Percentiles rank a stretch among this genome's conserved stretches.
These are phyloP conservation scores for Oenanthe sinensis DNA, from an alignment of 129 eudicot species.

Conservation along the genomic window DNA sequence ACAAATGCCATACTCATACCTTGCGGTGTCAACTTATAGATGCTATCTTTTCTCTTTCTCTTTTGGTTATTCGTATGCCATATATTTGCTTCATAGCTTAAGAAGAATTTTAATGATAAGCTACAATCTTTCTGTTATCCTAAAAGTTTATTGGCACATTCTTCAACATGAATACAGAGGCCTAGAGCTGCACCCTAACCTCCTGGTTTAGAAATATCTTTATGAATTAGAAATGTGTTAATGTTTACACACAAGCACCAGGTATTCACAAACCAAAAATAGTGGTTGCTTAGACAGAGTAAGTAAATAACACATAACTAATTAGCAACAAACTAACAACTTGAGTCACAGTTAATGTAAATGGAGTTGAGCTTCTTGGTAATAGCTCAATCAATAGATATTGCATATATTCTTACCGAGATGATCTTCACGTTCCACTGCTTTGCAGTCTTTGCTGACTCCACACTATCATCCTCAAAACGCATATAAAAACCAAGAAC, in stretches of 20 bases:
- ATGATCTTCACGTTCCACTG: constrained; percentile 99
- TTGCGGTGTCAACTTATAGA: too few species aligned
- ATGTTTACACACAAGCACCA: background rate
- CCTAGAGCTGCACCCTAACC: background rate
- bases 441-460: constrained; percentile 87
- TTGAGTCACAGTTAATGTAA: background rate
- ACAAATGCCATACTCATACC: too few species aligned
- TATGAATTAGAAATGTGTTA: background rate
- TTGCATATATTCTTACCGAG: constrained; percentile 48
- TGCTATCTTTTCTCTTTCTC: too few species aligned
- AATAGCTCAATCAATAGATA: background rate
- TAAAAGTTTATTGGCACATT: background rate
- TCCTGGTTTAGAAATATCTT: background rate
- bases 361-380: background rate
- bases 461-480: constrained; percentile 96
- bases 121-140: background rate
- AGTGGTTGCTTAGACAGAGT: background rate
- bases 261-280: background rate
- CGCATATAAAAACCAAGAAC: constrained; percentile 96
- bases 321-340: background rate
- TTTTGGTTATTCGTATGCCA: background rate
- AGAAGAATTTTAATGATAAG: background rate
- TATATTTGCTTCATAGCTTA: background rate
- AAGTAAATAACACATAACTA: background rate
- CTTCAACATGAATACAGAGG: background rate